These are phyloP conservation scores for Xanthoceras sorbifolium DNA, from an alignment of 345 rosid species.

Conservation along the genomic window DNA sequence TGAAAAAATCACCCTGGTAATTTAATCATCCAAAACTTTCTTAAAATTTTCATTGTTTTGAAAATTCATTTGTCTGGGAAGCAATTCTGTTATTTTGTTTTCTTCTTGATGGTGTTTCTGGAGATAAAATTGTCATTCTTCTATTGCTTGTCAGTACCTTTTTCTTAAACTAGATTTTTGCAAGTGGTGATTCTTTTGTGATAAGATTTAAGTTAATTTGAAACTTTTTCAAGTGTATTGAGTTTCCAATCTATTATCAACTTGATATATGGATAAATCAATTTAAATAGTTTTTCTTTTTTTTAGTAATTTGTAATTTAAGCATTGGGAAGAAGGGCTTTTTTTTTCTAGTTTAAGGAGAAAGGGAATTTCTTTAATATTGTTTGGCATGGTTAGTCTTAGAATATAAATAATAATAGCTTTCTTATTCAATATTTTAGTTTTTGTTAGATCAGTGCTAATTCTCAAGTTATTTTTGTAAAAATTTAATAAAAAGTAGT, in stretches of 20 bases:
- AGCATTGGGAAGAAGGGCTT: not conserved
- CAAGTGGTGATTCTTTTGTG: not conserved
- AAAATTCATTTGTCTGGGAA: not conserved
- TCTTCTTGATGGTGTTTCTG: not conserved
- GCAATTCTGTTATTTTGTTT: not conserved
- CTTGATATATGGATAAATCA: not conserved
- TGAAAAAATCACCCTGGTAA: conserved; percentile 87
- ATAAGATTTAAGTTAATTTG: not conserved
- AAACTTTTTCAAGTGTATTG: not conserved
- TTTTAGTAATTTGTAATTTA: conserved; percentile 2
- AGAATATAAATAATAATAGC: not conserved
- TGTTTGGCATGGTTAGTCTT: conserved; percentile 6
- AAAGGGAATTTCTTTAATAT: not conserved
- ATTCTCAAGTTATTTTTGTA: not conserved
- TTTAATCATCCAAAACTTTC: conserved; percentile 10
- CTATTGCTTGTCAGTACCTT: conserved; percentile 4
- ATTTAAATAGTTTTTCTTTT: not conserved
- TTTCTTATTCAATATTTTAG: not conserved
- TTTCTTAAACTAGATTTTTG: not conserved
- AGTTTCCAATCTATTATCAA: not conserved
- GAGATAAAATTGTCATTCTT: not conserved
- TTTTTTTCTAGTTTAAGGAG: not conserved
- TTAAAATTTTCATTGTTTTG: conserved; percentile 5
- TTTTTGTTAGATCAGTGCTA: not conserved
- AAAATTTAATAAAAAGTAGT: not conserved